Conservation (phyloP, 176 grass and related monocot genomes). For the Musa acuminata region DNA sequence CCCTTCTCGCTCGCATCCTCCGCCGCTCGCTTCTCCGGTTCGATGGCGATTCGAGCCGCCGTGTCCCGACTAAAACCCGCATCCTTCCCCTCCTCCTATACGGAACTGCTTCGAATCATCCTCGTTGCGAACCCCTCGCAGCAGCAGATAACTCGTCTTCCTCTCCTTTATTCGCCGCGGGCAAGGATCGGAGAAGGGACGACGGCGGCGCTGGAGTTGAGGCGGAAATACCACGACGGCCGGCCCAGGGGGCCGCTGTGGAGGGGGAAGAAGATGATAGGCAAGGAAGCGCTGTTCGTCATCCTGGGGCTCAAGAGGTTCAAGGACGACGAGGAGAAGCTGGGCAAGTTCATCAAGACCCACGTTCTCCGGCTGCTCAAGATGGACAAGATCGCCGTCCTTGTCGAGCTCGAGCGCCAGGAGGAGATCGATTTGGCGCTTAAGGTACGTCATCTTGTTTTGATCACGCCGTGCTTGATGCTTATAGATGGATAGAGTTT, state of each 20-base stretch:
- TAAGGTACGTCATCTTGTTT: slow-evolving; percentile 30
- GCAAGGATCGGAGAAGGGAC: neutral
- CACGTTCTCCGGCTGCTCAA: slow-evolving; percentile 73
- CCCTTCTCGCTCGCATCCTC: no score
- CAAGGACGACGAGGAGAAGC: slow-evolving; percentile 76
- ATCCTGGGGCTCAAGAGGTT: slow-evolving; percentile 87
- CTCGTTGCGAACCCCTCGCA: neutral
- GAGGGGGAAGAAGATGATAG: slow-evolving; percentile 91
- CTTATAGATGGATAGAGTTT: neutral
- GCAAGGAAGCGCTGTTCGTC: slow-evolving; percentile 83
- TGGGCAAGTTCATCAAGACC: slow-evolving; percentile 45
- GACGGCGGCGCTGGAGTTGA: neutral
- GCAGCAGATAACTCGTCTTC: neutral
- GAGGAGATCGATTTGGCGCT: slow-evolving; percentile 71
- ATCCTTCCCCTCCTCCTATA: neutral
- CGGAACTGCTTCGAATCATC: neutral
- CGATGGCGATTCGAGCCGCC: slow-evolving; percentile 27
- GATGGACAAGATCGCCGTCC: slow-evolving; percentile 80
- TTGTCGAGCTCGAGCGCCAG: slow-evolving; percentile 77
- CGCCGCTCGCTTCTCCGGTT: neutral
- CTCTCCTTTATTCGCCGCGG: neutral
- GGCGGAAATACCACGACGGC: slow-evolving; percentile 53
- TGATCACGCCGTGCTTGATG: neutral
- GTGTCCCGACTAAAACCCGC: slow-evolving; percentile 6
- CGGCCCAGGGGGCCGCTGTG: slow-evolving; percentile 84